These are phyloP conservation scores for Paramecium pentaurelia DNA, from an alignment of 73 alveolate genomes.

Conservation along the genomic window DNA sequence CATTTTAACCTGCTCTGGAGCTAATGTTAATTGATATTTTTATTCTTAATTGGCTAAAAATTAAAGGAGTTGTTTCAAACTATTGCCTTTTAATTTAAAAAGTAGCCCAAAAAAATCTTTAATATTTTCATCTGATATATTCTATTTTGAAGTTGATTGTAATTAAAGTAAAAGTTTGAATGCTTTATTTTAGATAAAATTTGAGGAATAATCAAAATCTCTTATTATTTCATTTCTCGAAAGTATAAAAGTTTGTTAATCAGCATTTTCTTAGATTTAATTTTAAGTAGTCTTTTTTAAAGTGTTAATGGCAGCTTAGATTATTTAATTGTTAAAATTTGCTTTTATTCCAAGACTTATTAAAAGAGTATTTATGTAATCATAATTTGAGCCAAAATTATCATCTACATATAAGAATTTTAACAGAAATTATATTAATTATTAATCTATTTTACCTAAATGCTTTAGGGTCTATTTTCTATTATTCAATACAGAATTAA, in stretches of 20 bases:
- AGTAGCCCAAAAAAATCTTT: neutral
- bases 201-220: neutral
- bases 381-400: neutral
- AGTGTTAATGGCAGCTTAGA: neutral
- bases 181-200: neutral
- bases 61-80: neutral
- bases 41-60: neutral
- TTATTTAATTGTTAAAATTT: too few relatives aligned
- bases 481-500: neutral
- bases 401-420: neutral
- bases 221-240: neutral
- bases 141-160: neutral
- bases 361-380: too few relatives aligned
- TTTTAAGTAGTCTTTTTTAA: neutral
- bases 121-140: neutral
- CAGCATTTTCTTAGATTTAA: neutral
- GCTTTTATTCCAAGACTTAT: neutral
- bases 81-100: neutral
- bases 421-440: neutral
- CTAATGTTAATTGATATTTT: too few relatives aligned
- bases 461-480: neutral
- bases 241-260: neutral
- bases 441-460: neutral
- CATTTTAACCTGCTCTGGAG: neutral
- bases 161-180: too few relatives aligned